These are phyloP conservation scores for Alnus glutinosa DNA, from an alignment of 306 rosid genomes.

Conservation along the genomic window DNA sequence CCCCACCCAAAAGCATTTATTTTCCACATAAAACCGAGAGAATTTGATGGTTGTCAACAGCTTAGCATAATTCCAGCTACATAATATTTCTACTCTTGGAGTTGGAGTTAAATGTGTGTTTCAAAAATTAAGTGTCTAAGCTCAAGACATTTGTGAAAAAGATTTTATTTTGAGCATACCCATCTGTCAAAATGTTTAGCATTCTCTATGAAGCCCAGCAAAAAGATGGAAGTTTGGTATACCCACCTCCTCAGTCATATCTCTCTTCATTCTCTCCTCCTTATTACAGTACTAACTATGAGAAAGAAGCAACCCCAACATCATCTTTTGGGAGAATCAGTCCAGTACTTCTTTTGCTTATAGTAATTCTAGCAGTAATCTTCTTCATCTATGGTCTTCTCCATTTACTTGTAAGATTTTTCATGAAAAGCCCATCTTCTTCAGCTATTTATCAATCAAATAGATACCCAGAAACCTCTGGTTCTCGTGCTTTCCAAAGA, in stretches of 20 bases:
- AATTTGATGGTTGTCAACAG: neutral
- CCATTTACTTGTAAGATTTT: conserved; percentile 63
- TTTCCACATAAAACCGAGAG: conserved; percentile 13
- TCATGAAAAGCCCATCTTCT: conserved; percentile 50
- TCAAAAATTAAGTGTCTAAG: conserved; percentile 10
- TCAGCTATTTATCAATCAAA: conserved; percentile 52
- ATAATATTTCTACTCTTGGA: conserved; percentile 2
- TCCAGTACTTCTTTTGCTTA: conserved; percentile 59
- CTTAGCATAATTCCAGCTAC: conserved; percentile 3
- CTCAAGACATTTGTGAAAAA: neutral
- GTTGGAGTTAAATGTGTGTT: neutral
- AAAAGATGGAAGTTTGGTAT: conserved; percentile 31
- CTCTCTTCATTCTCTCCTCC: conserved; percentile 30
- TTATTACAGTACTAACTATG: conserved; percentile 12
- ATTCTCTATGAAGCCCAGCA: conserved; percentile 24
- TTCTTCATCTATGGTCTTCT: conserved; percentile 66
- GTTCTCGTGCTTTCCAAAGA: conserved; percentile 57
- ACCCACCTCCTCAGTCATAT: conserved; percentile 40
- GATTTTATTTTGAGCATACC: conserved; percentile 9
- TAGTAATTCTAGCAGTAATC: conserved; percentile 63
- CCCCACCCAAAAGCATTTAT: neutral
- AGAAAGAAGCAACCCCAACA: conserved; percentile 35
- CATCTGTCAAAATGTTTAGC: conserved; percentile 38
- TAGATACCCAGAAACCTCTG: conserved; percentile 46
- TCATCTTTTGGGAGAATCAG: conserved; percentile 60